Evolutionary conservation across 805 yeast genomes (phyloP).

Genomic region (Ogataea allantospora): DNA sequence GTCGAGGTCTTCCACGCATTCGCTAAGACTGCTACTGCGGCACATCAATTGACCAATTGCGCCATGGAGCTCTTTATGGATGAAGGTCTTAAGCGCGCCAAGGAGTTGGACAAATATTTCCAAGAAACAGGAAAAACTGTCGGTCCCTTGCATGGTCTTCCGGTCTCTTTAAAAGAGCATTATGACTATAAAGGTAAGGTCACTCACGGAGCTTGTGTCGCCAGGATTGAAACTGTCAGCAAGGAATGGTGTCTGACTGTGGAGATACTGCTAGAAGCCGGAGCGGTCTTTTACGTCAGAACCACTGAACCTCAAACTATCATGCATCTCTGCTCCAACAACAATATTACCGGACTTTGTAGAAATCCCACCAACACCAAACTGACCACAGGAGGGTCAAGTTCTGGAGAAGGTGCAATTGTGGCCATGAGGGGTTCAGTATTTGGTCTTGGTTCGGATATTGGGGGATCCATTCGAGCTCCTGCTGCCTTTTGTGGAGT

Average conservation of each 20-base stretch:
- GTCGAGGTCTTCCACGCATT: slow-evolving; percentile 47
- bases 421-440: slow-evolving; percentile 10
- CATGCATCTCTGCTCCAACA: slow-evolving; percentile 10
- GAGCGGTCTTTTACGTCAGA: slow-evolving; percentile 9
- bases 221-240: slow-evolving; percentile 40
- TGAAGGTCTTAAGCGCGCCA: slow-evolving; percentile 47
- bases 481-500: slow-evolving; percentile 56
- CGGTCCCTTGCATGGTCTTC: slow-evolving; percentile 64
- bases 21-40: slow-evolving; percentile 47
- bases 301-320: slow-evolving; percentile 9
- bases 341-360: slow-evolving; percentile 10
- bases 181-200: slow-evolving; percentile 48
- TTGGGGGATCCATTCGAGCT: slow-evolving; percentile 9
- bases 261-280: slow-evolving; percentile 39
- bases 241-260: slow-evolving; percentile 41
- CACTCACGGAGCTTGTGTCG: slow-evolving; percentile 51
- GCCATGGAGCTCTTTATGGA: slow-evolving; percentile 46
- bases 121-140: slow-evolving; percentile 44
- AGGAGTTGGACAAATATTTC: slow-evolving; percentile 51
- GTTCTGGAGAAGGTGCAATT: slow-evolving; percentile 10
- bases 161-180: slow-evolving; percentile 62
- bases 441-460: slow-evolving; percentile 8
- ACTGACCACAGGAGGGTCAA: slow-evolving; percentile 11
- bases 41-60: slow-evolving; percentile 50
- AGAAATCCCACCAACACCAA: slow-evolving; percentile 9